Evolutionary conservation across 257 asterid species (phyloP).

Genomic region (Solanum sparsipilum): DNA sequence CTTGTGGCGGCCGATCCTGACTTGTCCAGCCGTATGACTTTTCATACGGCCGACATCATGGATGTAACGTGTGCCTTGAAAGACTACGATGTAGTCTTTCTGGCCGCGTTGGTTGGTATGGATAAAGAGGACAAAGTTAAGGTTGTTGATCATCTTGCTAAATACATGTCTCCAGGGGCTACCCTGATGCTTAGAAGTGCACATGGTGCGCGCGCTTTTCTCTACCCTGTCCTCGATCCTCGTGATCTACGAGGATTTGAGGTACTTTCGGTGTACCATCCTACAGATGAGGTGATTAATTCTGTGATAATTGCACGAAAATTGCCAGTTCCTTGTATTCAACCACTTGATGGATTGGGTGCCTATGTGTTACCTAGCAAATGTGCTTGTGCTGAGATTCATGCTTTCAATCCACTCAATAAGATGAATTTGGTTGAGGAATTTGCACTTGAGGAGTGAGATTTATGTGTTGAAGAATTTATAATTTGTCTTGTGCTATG

Average conservation of each 20-base stretch:
- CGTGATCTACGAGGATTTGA: constrained; percentile 61
- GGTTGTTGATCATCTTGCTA: constrained; percentile 43
- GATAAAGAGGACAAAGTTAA: constrained; percentile 50
- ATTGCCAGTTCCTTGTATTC: neutral
- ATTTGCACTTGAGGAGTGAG: constrained; percentile 42
- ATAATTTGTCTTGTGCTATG: neutral
- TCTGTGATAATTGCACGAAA: constrained; percentile 68
- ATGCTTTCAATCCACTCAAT: constrained; percentile 38
- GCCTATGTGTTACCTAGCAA: constrained; percentile 33
- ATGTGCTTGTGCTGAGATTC: constrained; percentile 56
- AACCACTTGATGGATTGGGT: neutral
- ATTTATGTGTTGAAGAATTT: neutral
- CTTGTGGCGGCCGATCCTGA: constrained; percentile 45
- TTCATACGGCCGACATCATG: constrained; percentile 51
- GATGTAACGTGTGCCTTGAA: constrained; percentile 26
- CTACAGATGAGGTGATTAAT: constrained; percentile 81
- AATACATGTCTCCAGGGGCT: constrained; percentile 67
- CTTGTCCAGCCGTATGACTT: constrained; percentile 44
- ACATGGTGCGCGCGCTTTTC: constrained; percentile 77
- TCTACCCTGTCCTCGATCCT: constrained; percentile 74
- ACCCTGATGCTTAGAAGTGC: constrained; percentile 77
- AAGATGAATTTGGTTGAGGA: constrained; percentile 53
- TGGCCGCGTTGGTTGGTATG: constrained; percentile 90
- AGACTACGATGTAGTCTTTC: constrained; percentile 66
- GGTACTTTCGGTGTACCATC: constrained; percentile 66